Evolutionary conservation across 1,139 yeast species (phyloP).

Genomic region (Keqinozyma sinolaborantium): DNA sequence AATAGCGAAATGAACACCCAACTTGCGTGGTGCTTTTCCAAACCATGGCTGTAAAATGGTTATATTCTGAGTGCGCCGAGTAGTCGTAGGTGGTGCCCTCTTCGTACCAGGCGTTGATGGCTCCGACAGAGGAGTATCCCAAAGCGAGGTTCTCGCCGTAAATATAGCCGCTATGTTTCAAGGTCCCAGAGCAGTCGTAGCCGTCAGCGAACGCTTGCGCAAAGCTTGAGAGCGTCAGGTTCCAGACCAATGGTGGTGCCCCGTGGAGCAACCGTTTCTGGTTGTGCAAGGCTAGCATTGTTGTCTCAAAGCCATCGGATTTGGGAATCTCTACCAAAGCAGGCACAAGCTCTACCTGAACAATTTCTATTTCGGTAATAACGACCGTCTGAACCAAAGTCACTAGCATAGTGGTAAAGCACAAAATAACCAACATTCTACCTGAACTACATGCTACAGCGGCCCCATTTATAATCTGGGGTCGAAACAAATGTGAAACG

Average conservation of each 20-base stretch:
- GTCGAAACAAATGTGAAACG: slow-evolving; percentile 1
- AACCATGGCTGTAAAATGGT: slow-evolving; percentile 41
- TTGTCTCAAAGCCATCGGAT: background rate
- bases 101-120: slow-evolving; percentile 35
- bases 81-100: slow-evolving; percentile 28
- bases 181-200: slow-evolving; percentile 33
- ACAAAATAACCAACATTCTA: no score
- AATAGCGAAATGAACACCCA: slow-evolving; percentile 39
- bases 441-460: no score
- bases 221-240: slow-evolving; percentile 22
- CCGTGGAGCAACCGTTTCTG: slow-evolving; percentile 25
- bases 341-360: slow-evolving; percentile 12
- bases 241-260: slow-evolving; percentile 28
- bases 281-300: slow-evolving; percentile 28
- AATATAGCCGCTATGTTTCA: slow-evolving; percentile 31
- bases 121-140: slow-evolving; percentile 28
- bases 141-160: slow-evolving; percentile 40
- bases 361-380: slow-evolving; percentile 14
- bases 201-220: slow-evolving; percentile 25
- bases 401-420: no score
- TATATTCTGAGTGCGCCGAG: slow-evolving; percentile 21
- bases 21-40: slow-evolving; percentile 34
- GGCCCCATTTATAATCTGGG: no score
- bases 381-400: slow-evolving; percentile 7
- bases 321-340: background rate